Evolutionary conservation across 371 early-diverging fungal species (phyloP), one percentile per base, ranked within the genome.

Genomic region (Coemansia sp.): DNA sequence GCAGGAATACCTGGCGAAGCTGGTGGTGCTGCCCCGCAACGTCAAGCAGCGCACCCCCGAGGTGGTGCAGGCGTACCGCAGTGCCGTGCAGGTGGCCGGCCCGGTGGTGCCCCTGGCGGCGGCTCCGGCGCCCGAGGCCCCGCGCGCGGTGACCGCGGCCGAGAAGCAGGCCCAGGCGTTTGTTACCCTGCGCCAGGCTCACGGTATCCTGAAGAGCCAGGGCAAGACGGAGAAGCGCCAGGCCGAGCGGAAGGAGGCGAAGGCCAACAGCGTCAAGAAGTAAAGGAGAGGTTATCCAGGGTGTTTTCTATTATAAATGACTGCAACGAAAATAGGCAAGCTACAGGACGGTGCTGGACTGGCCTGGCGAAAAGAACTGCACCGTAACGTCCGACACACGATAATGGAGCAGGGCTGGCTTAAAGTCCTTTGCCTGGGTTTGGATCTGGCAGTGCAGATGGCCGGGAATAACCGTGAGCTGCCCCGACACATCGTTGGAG

Each of bases 1-100:
- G 70, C 91, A 94, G 88, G 93, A 89, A 72, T 99, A 99, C 91
- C 85, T 90, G 88, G 82, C 90, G 74, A 90, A 91, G 83, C 81
- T 97, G 49, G 88, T 96, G 75, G 90, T 96, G 77, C 93, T 95
- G 88, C 97, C 97, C 69, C 88, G 87, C 83, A 94, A 92, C 86
- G 84, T 88, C 75, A 86, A 86, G 82, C 91, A 89, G 85, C 83
- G 88, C 84, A 93, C 82, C 64, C 75, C 80, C 50, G 86, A 91
- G 87, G 87, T 87, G 72, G 85, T 88, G 82, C 88, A 87, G 63
- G 86, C 80, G 59, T 59, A 80, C 62, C 76, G 79, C 70, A 57
- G 34, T 56, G 75, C 79, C 0, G 68, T 53, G 20, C 75, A 79
- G 76, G 53, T 51, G 50, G 11, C 42, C 5, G 70, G 79, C 56